Evolutionary conservation across 2,329 filamentous ascomycete genomes (phyloP), one percentile per base, ranked within the genome.

Genomic region (Cladosporium oxysporum): DNA sequence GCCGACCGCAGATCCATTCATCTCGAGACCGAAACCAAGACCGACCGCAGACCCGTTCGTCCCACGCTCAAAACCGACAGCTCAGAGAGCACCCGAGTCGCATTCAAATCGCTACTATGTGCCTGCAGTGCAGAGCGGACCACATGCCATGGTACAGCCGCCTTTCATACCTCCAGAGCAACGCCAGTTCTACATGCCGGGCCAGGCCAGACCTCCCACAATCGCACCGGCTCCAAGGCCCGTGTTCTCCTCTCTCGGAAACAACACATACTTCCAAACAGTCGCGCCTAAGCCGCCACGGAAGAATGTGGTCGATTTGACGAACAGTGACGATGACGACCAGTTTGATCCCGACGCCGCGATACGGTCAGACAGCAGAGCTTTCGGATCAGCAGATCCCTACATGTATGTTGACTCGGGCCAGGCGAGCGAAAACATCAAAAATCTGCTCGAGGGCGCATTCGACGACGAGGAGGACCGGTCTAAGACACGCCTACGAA

Each of bases 381-480:
- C 76, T 5, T 87, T 87, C 71, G 84, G 84, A 5, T 79, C 83
- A 0, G 78, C 81, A 18, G 86, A 88, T 70, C 81, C 84, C 12
- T 81, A 83, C 71, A 81, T 81, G 64, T 92, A 91, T 70, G 87
- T 90, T 6, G 90, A 93, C 70, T 87, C 90, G 0, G 82, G 82
- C 66, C 90, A 91, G 75, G 91, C 91, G 12, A 87, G 86, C 60
- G 88, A 89, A 57, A 91, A 94, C 70, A 83, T 95, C 69, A 95
- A 95, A 76, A 90, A 90, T 8, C 78, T 95, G n/a, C 82, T 95
- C 1, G 91, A 94, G 75, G 91, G 91, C 8, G 90, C 90, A 11
- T 88, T 94, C 78, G 90, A 93, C 62, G 90, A 91, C 16, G 89
- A 90, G 0, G 87, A 88, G 0, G 88, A 90, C 58, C 81, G 81